Evolutionary conservation across 352 stramenopile species (phyloP).

Genomic region (Globisporangium yorkense): DNA sequence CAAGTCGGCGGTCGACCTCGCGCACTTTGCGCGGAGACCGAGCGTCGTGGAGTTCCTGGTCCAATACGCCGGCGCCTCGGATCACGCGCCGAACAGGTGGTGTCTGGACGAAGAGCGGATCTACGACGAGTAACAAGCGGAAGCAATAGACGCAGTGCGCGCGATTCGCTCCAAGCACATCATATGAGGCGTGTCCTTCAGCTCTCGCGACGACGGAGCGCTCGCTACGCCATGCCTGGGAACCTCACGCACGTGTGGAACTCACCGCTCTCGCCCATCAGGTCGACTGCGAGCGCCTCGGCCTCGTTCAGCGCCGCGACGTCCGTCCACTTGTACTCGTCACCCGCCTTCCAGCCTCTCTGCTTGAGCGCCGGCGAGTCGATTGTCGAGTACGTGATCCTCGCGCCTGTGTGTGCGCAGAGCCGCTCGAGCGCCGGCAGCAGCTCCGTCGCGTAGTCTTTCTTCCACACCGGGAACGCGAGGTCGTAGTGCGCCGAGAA

Average conservation of each 20-base stretch:
- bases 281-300: constrained; percentile 31
- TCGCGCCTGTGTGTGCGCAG: constrained; percentile 30
- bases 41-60: no score
- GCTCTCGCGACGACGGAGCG: no score
- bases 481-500: constrained; percentile 48
- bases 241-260: constrained; percentile 88
- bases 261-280: constrained; percentile 87
- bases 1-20: no score
- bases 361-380: constrained; percentile 21
- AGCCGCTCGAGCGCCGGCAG: constrained; percentile 52
- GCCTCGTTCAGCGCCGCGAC: constrained; percentile 24
- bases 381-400: constrained; percentile 53
- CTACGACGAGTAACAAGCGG: no score
- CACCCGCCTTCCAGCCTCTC: constrained; percentile 23
- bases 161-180: no score
- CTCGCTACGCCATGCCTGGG: constrained; percentile 34
- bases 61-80: no score
- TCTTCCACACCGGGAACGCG: constrained; percentile 78
- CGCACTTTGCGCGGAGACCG: no score
- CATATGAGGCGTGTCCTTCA: background rate
- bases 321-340: constrained; percentile 32
- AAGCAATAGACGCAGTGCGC: no score
- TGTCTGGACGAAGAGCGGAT: no score
- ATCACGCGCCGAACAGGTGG: no score
- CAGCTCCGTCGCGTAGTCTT: constrained; percentile 55